Evolutionary conservation across 371 early-diverging fungal genomes (phyloP).

Genomic region (Mortierella sp.): DNA sequence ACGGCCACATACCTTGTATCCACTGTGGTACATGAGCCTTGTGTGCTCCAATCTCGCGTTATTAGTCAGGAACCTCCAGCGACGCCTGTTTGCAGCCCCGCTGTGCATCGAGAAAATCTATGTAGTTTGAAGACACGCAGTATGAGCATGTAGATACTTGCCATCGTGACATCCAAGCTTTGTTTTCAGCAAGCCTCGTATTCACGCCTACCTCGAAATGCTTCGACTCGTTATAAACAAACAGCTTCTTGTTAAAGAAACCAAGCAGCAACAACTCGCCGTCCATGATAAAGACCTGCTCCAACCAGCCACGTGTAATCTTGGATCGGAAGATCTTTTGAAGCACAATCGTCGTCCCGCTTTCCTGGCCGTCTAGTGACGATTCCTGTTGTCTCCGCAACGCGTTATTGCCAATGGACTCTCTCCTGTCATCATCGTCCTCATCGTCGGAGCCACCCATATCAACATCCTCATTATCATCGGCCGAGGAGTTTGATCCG

Average conservation of each 20-base stretch:
- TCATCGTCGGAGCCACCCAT: slow-evolving; percentile 49
- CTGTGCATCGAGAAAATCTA: slow-evolving; percentile 69
- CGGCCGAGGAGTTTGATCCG: slow-evolving; percentile 24
- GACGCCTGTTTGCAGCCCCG: slow-evolving; percentile 70
- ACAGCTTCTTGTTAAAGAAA: slow-evolving; percentile 79
- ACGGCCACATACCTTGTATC: slow-evolving; percentile 55
- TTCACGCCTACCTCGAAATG: slow-evolving; percentile 65
- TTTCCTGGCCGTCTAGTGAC: slow-evolving; percentile 17
- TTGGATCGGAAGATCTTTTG: slow-evolving; percentile 73
- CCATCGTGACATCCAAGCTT: neutral
- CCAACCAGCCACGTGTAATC: slow-evolving; percentile 83
- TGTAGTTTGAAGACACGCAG: neutral
- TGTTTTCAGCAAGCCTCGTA: no score
- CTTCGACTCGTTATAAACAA: slow-evolving; percentile 80
- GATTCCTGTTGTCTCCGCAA: neutral
- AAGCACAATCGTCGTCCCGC: slow-evolving; percentile 28
- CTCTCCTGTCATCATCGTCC: slow-evolving; percentile 16
- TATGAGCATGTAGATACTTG: neutral
- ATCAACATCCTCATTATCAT: slow-evolving; percentile 28
- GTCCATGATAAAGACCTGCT: slow-evolving; percentile 69
- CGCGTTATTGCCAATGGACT: neutral
- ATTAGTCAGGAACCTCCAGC: slow-evolving; percentile 67
- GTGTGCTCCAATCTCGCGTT: slow-evolving; percentile 65
- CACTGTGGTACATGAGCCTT: slow-evolving; percentile 68
- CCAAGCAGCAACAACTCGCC: slow-evolving; percentile 73